A percentile compares a stretch with the other conserved stretches of the same genome.
Conservation (phyloP, 371 early-diverging fungal genomes). For the Hamiltosporidium tvaerminnensis region DNA sequence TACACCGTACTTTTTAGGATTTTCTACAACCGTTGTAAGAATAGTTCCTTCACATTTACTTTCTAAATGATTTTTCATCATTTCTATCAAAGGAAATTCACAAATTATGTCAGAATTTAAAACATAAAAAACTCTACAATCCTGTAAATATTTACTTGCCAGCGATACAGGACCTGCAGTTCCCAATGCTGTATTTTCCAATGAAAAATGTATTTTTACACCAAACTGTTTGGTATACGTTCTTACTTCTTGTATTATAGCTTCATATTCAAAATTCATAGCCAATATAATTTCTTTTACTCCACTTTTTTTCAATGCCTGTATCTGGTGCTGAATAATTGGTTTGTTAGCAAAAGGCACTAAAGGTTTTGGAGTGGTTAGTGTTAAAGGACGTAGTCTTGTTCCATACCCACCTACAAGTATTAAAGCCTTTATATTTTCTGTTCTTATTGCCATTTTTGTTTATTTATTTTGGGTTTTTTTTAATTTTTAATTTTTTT, state of each 20-base stretch:
- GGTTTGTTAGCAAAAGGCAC: slow-evolving; percentile 95
- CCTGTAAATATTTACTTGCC: slow-evolving; percentile 68
- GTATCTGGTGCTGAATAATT: slow-evolving; percentile 94
- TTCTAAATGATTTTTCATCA: slow-evolving; percentile 64
- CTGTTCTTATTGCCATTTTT: not conserved
- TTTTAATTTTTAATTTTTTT: not conserved
- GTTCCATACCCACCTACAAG: slow-evolving; percentile 97
- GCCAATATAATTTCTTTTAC: slow-evolving; percentile 89
- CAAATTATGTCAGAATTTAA: slow-evolving; percentile 95
- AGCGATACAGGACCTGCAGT: slow-evolving; percentile 92
- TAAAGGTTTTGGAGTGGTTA: slow-evolving; percentile 89
- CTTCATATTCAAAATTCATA: slow-evolving; percentile 82
- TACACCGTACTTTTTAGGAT: slow-evolving; percentile 90
- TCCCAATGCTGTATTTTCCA: slow-evolving; percentile 84
- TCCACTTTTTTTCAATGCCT: slow-evolving; percentile 80
- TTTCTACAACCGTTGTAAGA: slow-evolving; percentile 79
- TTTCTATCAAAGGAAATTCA: slow-evolving; percentile 75
- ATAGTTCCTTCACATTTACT: slow-evolving; percentile 31
- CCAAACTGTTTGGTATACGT: slow-evolving; percentile 59
- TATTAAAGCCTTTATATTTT: slow-evolving; percentile 76
- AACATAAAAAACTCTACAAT: slow-evolving; percentile 81
- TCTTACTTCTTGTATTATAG: slow-evolving; percentile 65
- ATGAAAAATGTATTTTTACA: slow-evolving; percentile 79
- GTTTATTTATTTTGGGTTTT: not conserved
- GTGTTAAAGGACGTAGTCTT: slow-evolving; percentile 85